A percentile compares a stretch with the other conserved stretches of the same genome.
phyloP scores from a whole-genome alignment of 495 filamentous ascomycete genomes.

The Tuber melanosporum region DNA sequence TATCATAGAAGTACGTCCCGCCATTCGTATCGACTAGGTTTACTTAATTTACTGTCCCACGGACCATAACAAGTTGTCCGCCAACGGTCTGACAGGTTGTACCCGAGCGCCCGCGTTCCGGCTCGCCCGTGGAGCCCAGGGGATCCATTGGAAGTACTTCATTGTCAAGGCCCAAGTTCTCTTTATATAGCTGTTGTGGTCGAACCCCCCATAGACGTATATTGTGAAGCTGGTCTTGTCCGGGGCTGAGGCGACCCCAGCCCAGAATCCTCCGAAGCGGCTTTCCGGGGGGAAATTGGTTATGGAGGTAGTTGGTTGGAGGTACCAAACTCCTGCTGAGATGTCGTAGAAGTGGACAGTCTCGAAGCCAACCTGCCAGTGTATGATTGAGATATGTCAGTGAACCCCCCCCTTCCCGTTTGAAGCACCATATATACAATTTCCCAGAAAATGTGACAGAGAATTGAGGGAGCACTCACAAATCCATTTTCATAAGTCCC shows the following conservation, averaged over 20 bases:
- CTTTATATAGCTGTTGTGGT: background rate
- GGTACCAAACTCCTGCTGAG: background rate
- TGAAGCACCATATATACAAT: background rate
- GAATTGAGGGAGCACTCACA: background rate
- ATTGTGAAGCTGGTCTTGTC: background rate
- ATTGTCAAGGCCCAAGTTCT: background rate
- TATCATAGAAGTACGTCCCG: too few relatives aligned
- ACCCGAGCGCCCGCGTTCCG: too few relatives aligned
- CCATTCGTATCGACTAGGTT: too few relatives aligned
- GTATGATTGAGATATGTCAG: background rate
- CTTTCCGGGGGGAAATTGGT: background rate
- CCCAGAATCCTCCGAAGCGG: background rate
- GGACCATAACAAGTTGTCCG: too few relatives aligned
- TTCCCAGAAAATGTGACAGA: background rate
- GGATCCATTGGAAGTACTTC: background rate
- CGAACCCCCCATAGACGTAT: background rate
- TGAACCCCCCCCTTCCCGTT: background rate
- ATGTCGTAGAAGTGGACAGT: background rate
- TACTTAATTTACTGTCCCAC: too few relatives aligned
- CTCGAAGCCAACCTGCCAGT: background rate
- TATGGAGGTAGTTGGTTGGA: background rate
- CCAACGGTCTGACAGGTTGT: too few relatives aligned
- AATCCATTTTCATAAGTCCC: conserved; percentile 27
- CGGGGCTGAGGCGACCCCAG: background rate
- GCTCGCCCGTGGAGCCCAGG: background rate